Percentiles rank a stretch among this genome's conserved stretches.
Evolutionary conservation across 352 stramenopile species (phyloP).

Genomic region (Phytophthora cactorum): DNA sequence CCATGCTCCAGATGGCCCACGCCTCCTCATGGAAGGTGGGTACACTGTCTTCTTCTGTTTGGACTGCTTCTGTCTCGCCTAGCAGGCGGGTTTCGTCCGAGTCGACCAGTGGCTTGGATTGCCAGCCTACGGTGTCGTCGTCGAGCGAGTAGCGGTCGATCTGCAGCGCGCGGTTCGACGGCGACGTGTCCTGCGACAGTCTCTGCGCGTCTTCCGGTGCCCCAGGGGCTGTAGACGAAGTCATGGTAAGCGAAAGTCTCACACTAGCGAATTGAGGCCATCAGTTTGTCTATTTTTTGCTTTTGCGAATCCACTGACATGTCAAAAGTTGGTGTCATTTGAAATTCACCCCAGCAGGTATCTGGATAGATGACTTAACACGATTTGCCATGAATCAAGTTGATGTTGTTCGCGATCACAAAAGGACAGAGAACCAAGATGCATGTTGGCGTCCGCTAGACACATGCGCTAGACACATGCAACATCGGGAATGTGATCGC

Average conservation of each 20-base stretch:
- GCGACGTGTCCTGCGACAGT: constrained; percentile 11
- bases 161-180: constrained; percentile 18
- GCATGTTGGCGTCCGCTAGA: no score
- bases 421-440: constrained; percentile 4
- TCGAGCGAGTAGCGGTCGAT: constrained; percentile 30
- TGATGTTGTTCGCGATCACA: constrained; percentile 1
- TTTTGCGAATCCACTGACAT: no score
- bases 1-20: constrained; percentile 80
- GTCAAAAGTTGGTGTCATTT: no score
- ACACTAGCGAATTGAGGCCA: neutral
- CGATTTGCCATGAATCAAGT: constrained; percentile 23
- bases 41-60: constrained; percentile 10
- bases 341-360: no score
- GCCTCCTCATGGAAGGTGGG: constrained; percentile 62
- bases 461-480: no score
- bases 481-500: constrained; percentile 5
- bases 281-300: constrained; percentile 11
- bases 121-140: constrained; percentile 21
- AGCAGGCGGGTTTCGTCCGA: constrained; percentile 20
- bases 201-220: constrained; percentile 1
- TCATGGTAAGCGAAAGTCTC: constrained; percentile 10
- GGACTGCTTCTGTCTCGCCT: neutral
- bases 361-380: constrained; percentile 6
- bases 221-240: constrained; percentile 9
- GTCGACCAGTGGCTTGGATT: constrained; percentile 17